Evolutionary conservation across 768 basidiomycete genomes (phyloP).

Genomic region (Boletales sp.): DNA sequence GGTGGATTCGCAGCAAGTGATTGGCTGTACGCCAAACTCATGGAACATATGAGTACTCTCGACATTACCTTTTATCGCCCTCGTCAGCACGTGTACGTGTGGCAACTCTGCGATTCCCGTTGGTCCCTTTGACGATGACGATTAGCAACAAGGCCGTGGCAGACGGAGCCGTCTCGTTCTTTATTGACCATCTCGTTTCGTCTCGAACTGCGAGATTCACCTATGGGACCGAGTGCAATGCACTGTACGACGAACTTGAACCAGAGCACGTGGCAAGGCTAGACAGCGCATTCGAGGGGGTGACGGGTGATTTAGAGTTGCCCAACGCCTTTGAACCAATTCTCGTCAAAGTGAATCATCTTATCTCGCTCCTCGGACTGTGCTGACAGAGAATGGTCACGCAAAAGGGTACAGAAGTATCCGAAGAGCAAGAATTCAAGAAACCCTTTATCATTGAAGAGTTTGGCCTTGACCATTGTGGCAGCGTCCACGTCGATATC

Average conservation of each 20-base stretch:
- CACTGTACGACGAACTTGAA: no score
- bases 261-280: no score
- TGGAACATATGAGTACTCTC: no score
- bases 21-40: slow-evolving; percentile 34
- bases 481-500: neutral
- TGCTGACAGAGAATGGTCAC: no score
- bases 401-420: slow-evolving; percentile 13
- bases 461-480: neutral
- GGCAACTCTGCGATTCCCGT: slow-evolving; percentile 44
- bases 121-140: slow-evolving; percentile 12
- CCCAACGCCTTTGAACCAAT: no score
- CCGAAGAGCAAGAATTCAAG: slow-evolving; percentile 17
- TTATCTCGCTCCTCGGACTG: no score
- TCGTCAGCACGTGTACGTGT: slow-evolving; percentile 31
- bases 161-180: slow-evolving; percentile 41
- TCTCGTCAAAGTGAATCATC: no score
- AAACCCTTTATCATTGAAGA: no score
- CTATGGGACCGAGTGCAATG: slow-evolving; percentile 27
- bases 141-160: slow-evolving; percentile 46
- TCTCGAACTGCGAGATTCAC: no score
- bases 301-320: no score
- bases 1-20: slow-evolving; percentile 49
- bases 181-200: slow-evolving; percentile 22
- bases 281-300: no score
- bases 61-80: no score